These are phyloP conservation scores for Neonectria magnoliae DNA, from an alignment of 2,329 filamentous ascomycete species.

Conservation along the genomic window DNA sequence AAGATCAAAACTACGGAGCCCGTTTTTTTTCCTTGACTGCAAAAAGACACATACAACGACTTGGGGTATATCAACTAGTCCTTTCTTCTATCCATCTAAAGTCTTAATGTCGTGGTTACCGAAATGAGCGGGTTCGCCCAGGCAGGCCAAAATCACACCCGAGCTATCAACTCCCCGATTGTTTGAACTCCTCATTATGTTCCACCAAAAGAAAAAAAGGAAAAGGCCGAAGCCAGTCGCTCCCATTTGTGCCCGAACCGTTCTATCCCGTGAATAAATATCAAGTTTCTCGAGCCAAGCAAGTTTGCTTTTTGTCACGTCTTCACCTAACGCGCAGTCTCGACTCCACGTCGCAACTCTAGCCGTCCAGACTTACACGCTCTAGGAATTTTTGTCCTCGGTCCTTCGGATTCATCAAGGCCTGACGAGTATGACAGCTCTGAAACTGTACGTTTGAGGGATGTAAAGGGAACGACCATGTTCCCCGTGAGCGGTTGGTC, in stretches of 20 bases:
- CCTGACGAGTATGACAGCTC: slow-evolving; percentile 60
- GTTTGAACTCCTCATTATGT: slow-evolving; percentile 27
- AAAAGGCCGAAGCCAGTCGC: slow-evolving; percentile 11
- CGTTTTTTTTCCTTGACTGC: slow-evolving; percentile 15
- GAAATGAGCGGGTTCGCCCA: slow-evolving; percentile 17
- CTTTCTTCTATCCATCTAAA: slow-evolving; percentile 36
- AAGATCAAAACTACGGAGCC: slow-evolving; percentile 4
- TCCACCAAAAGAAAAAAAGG: slow-evolving; percentile 6
- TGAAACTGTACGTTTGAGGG: slow-evolving; percentile 62
- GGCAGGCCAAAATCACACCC: slow-evolving; percentile 16
- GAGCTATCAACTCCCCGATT: slow-evolving; percentile 18
- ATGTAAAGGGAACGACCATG: slow-evolving; percentile 41
- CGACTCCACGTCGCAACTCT: slow-evolving; percentile 48
- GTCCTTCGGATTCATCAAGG: slow-evolving; percentile 44
- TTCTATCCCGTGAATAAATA: slow-evolving; percentile 22
- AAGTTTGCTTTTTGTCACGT: neutral
- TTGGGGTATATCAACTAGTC: slow-evolving; percentile 28
- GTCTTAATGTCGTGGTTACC: slow-evolving; percentile 22
- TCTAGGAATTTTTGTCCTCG: slow-evolving; percentile 52
- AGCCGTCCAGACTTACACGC: slow-evolving; percentile 52
- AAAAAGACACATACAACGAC: slow-evolving; percentile 26
- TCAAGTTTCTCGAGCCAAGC: slow-evolving; percentile 17
- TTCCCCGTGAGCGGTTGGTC: slow-evolving; percentile 35
- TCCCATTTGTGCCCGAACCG: slow-evolving; percentile 15
- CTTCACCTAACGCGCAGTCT: slow-evolving; percentile 33